These are phyloP conservation scores for Calocera viscosa DNA, from an alignment of 768 basidiomycete genomes.

Conservation along the genomic window DNA sequence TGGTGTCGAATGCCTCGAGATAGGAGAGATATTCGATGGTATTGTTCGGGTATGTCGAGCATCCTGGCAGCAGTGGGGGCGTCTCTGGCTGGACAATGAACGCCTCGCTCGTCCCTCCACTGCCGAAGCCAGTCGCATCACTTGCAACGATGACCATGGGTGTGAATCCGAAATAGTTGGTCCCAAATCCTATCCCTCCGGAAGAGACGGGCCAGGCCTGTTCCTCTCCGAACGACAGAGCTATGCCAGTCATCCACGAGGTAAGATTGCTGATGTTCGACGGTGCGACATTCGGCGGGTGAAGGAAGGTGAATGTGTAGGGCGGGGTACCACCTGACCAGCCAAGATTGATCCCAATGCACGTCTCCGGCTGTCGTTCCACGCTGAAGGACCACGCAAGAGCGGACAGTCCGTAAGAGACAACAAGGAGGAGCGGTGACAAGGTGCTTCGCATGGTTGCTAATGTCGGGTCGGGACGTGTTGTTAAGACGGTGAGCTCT, in stretches of 20 bases:
- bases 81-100: not conserved
- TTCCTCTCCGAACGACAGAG: not conserved
- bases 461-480: no score
- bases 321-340: not conserved
- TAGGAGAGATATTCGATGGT: not conserved
- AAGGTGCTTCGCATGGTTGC: no score
- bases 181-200: not conserved
- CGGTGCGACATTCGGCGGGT: not conserved
- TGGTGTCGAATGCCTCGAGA: not conserved
- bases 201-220: not conserved
- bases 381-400: not conserved
- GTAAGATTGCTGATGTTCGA: not conserved
- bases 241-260: not conserved
- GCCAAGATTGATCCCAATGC: not conserved
- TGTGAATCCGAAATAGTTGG: not conserved
- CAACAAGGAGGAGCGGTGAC: no score
- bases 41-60: not conserved
- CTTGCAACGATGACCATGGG: not conserved
- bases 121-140: not conserved
- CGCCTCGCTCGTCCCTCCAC: not conserved
- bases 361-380: not conserved
- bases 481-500: no score
- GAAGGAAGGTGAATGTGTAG: not conserved
- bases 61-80: not conserved
- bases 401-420: no score